Evolutionary conservation across 148 eudicot species (phyloP).

Genomic region (Camellia japonica): DNA sequence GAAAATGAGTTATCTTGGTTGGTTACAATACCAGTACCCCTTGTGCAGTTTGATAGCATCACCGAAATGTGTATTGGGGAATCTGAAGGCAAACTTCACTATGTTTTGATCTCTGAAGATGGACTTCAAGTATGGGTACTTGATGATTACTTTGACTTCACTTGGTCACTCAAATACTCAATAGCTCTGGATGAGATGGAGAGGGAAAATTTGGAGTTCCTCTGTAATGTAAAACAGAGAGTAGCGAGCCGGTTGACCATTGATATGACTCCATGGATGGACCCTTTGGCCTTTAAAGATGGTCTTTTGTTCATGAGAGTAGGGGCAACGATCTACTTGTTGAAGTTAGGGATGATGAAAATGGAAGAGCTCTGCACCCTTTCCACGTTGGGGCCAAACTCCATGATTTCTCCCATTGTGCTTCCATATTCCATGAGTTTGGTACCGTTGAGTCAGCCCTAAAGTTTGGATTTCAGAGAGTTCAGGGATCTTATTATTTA

Average conservation of each 20-base stretch:
- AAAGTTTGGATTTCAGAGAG: no score
- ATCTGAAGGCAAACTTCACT: constrained; percentile 29
- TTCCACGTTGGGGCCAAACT: constrained; percentile 30
- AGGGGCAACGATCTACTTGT: constrained; percentile 21
- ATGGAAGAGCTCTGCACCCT: constrained; percentile 30
- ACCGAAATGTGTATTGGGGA: constrained; percentile 44
- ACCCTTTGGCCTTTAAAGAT: constrained; percentile 36
- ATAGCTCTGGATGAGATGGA: constrained; percentile 30
- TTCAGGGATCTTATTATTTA: no score
- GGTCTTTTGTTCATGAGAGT: constrained; percentile 32
- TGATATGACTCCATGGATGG: constrained; percentile 20
- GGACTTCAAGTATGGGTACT: constrained; percentile 45
- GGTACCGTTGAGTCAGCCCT: constrained; percentile 23
- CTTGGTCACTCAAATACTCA: constrained; percentile 26
- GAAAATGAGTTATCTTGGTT: constrained; percentile 32
- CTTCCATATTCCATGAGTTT: constrained; percentile 42
- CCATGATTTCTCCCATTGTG: constrained; percentile 29
- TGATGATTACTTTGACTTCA: constrained; percentile 30
- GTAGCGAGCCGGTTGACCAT: background rate
- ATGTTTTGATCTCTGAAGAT: constrained; percentile 29
- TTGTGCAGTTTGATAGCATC: background rate
- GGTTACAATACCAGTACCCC: constrained; percentile 30
- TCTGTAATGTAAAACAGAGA: constrained; percentile 19
- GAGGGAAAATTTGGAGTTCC: constrained; percentile 23
- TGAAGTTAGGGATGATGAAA: constrained; percentile 26